These are phyloP conservation scores for Ceriops tagal DNA, from an alignment of 345 rosid species.

Conservation along the genomic window DNA sequence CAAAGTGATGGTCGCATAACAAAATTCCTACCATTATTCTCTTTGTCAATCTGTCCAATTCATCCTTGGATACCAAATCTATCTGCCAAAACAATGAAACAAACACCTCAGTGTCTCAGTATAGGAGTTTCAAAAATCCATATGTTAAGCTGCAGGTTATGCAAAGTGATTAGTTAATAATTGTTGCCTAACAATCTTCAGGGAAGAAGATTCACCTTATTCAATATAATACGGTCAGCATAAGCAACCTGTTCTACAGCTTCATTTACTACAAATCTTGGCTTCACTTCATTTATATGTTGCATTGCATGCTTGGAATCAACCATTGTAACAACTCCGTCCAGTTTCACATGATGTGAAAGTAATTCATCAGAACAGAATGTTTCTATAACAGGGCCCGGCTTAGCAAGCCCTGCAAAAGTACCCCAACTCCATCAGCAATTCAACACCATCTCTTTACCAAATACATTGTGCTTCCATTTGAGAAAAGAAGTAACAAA, in stretches of 20 bases:
- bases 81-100: slow-evolving; percentile 39
- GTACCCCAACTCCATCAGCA: slow-evolving; percentile 1
- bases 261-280: slow-evolving; percentile 72
- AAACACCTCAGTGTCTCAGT: background rate
- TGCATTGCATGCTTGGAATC: slow-evolving; percentile 72
- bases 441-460: background rate
- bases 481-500: too few species aligned
- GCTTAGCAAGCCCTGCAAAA: slow-evolving; percentile 72
- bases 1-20: background rate
- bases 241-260: slow-evolving; percentile 79
- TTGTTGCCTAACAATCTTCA: background rate
- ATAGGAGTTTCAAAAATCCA: background rate
- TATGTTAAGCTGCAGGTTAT: background rate
- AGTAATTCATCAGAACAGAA: slow-evolving; percentile 64
- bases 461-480: too few species aligned
- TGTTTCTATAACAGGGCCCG: slow-evolving; percentile 73
- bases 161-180: background rate
- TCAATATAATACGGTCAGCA: slow-evolving; percentile 71
- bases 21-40: slow-evolving; percentile 50
- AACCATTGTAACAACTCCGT: slow-evolving; percentile 77
- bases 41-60: slow-evolving; percentile 42
- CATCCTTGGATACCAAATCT: slow-evolving; percentile 59
- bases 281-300: slow-evolving; percentile 65
- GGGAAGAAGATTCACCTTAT: slow-evolving; percentile 44
- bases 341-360: slow-evolving; percentile 51